Evolutionary conservation across 371 early-diverging fungal genomes (phyloP).

Genomic region (Lichtheimia ramosa): DNA sequence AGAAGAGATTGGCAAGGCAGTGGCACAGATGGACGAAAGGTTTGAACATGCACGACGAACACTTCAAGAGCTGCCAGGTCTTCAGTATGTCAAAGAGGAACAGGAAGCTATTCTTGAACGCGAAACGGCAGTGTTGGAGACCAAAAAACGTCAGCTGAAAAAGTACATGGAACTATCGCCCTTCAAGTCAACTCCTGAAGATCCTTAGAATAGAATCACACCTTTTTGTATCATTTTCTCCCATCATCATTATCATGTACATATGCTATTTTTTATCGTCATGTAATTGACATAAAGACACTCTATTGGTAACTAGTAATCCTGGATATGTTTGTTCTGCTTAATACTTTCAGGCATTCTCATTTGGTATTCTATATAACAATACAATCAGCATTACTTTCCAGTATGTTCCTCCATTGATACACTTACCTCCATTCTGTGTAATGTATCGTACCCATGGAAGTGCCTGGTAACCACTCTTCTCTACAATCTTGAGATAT

Average conservation of each 20-base stretch:
- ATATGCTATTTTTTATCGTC: too few species aligned
- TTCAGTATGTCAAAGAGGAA: slow-evolving; percentile 48
- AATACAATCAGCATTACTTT: not conserved
- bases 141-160: slow-evolving; percentile 31
- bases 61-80: slow-evolving; percentile 42
- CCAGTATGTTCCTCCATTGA: not conserved
- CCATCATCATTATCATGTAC: too few species aligned
- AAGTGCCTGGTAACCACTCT: slow-evolving; percentile 96
- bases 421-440: slow-evolving; percentile 80
- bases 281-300: slow-evolving; percentile 6
- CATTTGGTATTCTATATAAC: slow-evolving; percentile 64
- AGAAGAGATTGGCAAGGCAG: slow-evolving; percentile 46
- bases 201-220: too few species aligned
- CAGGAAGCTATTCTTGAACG: slow-evolving; percentile 37
- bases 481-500: slow-evolving; percentile 98
- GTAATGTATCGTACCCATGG: slow-evolving; percentile 99
- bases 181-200: not conserved
- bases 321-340: slow-evolving; percentile 38
- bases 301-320: slow-evolving; percentile 2
- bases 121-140: slow-evolving; percentile 29
- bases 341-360: slow-evolving; percentile 74
- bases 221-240: too few species aligned
- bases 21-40: slow-evolving; percentile 41
- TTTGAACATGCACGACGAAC: slow-evolving; percentile 39
- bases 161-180: slow-evolving; percentile 10